Evolutionary conservation across 371 early-diverging fungal genomes (phyloP), one percentile per base, ranked within the genome.

Genomic region (Choanephora cucurbitarum): DNA sequence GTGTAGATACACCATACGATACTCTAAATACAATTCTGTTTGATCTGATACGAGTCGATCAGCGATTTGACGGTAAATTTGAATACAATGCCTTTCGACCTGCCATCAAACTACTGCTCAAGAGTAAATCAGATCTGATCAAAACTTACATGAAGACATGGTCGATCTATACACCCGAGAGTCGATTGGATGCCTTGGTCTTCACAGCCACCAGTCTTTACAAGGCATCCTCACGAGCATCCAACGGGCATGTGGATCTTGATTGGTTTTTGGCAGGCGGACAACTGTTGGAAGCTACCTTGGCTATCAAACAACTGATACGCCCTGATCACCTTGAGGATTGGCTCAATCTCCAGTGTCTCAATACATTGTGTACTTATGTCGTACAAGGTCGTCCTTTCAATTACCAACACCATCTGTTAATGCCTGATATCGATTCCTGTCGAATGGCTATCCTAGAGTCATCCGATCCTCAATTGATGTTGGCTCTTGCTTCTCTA

Each of bases 191-290:
- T 39, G 60, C 63, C 10, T 49, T 75, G 5, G 33, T 62, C 2
- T 39, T 34, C 5, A 55, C 64, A 23, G 63, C 67, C 11, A 37
- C 46, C 7, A 49, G 41, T 13, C 32, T 75, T 0, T 49, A 59
- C 24, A 50, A 61, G 6, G 21, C 15, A 22, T 37, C 57, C 40
- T 55, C 66, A 17, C 52, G 56, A 3, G 9, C 6, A 24, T n/a
- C n/a, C n/a, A 31, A 18, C 28, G 32, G 8, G 33, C 46, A 57
- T 31, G 49, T 60, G 18, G 60, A 66, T 4, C 54, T 71, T 9
- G 71, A 74, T 41, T 63, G 66, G 64, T 74, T 68, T 41, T 47
- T 74, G 8, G 71, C 64, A 1, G 69, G 71, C 9, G 69, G 69
- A 1, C 75, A 74, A 34, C 42, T 74, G 39, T 62, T 74, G 9